Evolutionary conservation across 2,329 filamentous ascomycete genomes (phyloP), one percentile per base, ranked within the genome.

Genomic region (Epichloe hybrida): DNA sequence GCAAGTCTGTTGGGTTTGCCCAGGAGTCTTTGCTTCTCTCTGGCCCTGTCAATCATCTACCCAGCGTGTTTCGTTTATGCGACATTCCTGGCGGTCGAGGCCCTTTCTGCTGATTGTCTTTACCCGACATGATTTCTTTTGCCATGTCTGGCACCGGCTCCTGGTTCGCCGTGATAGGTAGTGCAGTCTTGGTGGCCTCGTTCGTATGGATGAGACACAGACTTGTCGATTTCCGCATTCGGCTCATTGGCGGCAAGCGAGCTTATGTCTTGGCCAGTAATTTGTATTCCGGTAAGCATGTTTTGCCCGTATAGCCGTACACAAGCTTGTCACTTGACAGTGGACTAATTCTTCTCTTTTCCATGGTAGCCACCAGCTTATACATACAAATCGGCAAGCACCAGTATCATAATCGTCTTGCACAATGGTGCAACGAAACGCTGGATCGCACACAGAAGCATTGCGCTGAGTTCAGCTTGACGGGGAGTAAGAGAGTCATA

Each of bases 251-350:
- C 5, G 66, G 64, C 39, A 60, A 63, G 23, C 58, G 64, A 17
- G 65, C 66, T 4, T 59, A 64, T 43, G 36, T 61, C 2, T 46
- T 69, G 6, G 63, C 64, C 40, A 59, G 56, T n/a, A 67, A 68
- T 48, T 61, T 66, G 13, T 46, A 68, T 17, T 61, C 58, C 3
- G 65, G 66, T 65, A 60, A 54, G 55, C 40, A 20, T 11, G 11
- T 4, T 31, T 42, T 13, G 40, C 8, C 20, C 27, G 9, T 31
- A 11, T 8, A n/a, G n/a, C 27, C 27, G 2, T 11, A 31, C 27
- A 11, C 3, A 31, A 31, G 27, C 8, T 9, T 31, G 9, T 31
- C 4, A 4, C 27, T 31, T 31, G 27, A 9, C 8, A 3, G 27
- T 31, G 9, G 27, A 31, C 27, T 31, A 4, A 31, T 31, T 31